These are phyloP conservation scores for Sequoia sempervirens DNA, from an alignment of 75 land plant species.

Conservation along the genomic window DNA sequence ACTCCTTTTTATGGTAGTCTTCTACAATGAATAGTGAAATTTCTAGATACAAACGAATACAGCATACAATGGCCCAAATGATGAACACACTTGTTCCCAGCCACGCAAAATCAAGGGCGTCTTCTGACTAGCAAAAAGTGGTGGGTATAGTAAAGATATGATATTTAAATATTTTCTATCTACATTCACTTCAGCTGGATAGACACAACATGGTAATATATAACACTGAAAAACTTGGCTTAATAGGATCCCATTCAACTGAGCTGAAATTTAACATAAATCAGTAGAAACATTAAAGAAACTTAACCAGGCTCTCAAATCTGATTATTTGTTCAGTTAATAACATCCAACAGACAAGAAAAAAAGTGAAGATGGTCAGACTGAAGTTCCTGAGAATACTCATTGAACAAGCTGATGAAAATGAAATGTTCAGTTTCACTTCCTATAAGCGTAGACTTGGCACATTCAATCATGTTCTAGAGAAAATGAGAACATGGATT, in stretches of 20 bases:
- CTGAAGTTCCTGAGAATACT: not conserved
- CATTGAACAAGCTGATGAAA: not conserved
- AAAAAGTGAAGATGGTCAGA: not conserved
- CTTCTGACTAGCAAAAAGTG: not conserved
- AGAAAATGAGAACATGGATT: not conserved
- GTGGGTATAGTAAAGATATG: not conserved
- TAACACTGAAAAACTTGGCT: not conserved
- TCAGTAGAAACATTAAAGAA: not conserved
- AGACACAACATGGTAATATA: not conserved
- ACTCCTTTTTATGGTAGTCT: too few species aligned
- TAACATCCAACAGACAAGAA: not conserved
- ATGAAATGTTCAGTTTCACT: not conserved
- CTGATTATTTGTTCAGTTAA: not conserved
- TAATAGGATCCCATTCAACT: not conserved
- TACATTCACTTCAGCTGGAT: too few species aligned
- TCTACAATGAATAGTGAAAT: too few species aligned
- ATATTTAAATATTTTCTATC: too few species aligned
- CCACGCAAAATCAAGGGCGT: not conserved
- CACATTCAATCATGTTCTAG: not conserved
- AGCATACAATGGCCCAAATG: not conserved
- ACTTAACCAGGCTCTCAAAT: not conserved
- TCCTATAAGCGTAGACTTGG: not conserved
- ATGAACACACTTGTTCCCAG: not conserved
- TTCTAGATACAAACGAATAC: not conserved
- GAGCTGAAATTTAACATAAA: not conserved